Conservation (phyloP, 2,329 filamentous ascomycete genomes). For the Westerdykella aurantiaca region DNA sequence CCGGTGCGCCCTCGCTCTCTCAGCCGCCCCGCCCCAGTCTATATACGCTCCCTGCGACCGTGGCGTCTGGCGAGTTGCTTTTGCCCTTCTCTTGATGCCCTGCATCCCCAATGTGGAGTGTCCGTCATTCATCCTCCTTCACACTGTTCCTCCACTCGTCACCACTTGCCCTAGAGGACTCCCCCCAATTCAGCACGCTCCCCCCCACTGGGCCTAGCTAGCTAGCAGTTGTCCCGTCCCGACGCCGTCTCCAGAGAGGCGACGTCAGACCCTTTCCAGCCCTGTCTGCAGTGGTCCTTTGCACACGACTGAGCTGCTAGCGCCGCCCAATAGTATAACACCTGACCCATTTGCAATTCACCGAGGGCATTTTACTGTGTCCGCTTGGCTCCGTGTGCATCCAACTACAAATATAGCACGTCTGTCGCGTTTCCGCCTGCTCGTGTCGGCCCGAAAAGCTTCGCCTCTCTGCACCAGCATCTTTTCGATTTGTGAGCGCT, state of each 20-base stretch:
- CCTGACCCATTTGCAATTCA: slow-evolving; percentile 12
- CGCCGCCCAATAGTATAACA: slow-evolving; percentile 17
- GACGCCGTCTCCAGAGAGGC: too few species aligned
- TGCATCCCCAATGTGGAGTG: neutral
- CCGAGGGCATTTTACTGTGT: slow-evolving; percentile 15
- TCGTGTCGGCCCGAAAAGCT: slow-evolving; percentile 30
- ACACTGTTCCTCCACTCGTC: slow-evolving; percentile 5
- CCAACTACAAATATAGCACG: slow-evolving; percentile 24
- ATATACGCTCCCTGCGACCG: slow-evolving; percentile 28
- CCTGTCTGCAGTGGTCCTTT: too few species aligned
- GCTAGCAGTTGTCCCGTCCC: neutral
- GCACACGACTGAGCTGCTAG: too few species aligned
- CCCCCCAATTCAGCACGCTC: neutral
- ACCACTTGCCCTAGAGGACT: slow-evolving; percentile 6
- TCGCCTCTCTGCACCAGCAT: slow-evolving; percentile 30
- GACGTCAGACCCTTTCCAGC: too few species aligned
- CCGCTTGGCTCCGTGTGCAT: slow-evolving; percentile 13
- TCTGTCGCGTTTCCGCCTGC: slow-evolving; percentile 30
- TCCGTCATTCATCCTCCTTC: slow-evolving; percentile 2
- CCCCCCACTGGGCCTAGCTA: neutral
- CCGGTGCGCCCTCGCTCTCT: slow-evolving; percentile 17
- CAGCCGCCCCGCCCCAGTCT: too few species aligned
- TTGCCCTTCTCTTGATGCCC: neutral
- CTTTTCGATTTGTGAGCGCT: slow-evolving; percentile 22
- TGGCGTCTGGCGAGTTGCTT: neutral